These are phyloP conservation scores for Flaveria sonorensis DNA, from an alignment of 129 eudicot genomes.

Conservation along the genomic window DNA sequence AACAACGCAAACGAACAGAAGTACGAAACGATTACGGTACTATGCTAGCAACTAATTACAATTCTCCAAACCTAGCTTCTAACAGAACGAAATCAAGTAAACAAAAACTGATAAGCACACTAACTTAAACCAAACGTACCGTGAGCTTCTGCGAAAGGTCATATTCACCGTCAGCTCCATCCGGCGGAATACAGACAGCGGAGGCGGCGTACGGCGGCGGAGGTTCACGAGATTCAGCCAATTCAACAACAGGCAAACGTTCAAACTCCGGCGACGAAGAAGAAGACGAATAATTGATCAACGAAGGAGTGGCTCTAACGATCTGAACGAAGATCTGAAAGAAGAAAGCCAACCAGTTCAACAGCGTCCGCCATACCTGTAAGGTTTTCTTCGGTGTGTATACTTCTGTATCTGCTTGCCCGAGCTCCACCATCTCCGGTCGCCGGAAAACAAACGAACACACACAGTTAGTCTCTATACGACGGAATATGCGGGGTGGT, in stretches of 20 bases:
- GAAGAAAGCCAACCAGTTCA: slow-evolving; percentile 86
- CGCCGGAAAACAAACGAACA: background rate
- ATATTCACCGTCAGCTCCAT: slow-evolving; percentile 27
- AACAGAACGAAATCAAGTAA: slow-evolving; percentile 1
- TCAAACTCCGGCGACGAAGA: slow-evolving; percentile 55
- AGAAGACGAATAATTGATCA: slow-evolving; percentile 49
- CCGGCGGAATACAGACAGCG: slow-evolving; percentile 26
- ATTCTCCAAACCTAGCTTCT: slow-evolving; percentile 1
- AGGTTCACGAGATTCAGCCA: slow-evolving; percentile 47
- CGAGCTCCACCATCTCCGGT: slow-evolving; percentile 68
- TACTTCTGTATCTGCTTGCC: slow-evolving; percentile 59
- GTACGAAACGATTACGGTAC: slow-evolving; percentile 3
- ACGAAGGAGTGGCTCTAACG: slow-evolving; percentile 80
- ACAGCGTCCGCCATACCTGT: slow-evolving; percentile 77
- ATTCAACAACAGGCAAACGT: slow-evolving; percentile 75
- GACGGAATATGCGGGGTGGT: too few relatives aligned
- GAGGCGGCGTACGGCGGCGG: slow-evolving; percentile 44
- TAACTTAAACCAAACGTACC: slow-evolving; percentile 31
- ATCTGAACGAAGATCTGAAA: slow-evolving; percentile 98
- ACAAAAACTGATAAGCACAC: background rate
- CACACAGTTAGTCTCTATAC: background rate
- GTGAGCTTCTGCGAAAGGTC: slow-evolving; percentile 52
- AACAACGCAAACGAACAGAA: slow-evolving; percentile 8
- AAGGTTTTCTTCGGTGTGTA: slow-evolving; percentile 72
- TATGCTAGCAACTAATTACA: slow-evolving; percentile 1